Conservation (phyloP, 306 rosid species). For the Amphicarpaea edgeworthii region DNA sequence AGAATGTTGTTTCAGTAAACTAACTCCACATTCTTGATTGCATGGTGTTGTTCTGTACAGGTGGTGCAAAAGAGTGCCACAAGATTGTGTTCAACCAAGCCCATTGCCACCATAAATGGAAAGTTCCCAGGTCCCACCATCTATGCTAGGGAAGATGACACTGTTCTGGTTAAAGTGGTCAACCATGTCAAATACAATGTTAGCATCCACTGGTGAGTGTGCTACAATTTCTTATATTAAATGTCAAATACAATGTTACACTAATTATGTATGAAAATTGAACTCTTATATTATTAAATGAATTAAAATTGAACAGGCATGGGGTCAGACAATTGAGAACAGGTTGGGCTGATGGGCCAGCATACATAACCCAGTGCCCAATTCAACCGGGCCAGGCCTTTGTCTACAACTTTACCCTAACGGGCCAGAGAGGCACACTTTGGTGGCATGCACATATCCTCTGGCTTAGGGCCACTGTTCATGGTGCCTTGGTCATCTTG, state of each 20-base stretch:
- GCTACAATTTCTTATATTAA: not conserved
- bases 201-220: conserved; percentile 81
- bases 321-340: conserved; percentile 77
- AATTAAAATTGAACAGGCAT: conserved; percentile 61
- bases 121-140: conserved; percentile 62
- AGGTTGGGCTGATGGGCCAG: conserved; percentile 97
- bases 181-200: conserved; percentile 85
- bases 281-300: not conserved
- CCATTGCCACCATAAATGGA: conserved; percentile 57
- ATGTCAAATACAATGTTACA: conserved; percentile 81
- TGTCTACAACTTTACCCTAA: conserved; percentile 76
- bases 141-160: conserved; percentile 66
- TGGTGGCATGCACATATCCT: conserved; percentile 93
- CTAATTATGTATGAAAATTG: not conserved
- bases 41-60: conserved; percentile 39
- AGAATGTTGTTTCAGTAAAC: conserved; percentile 54
- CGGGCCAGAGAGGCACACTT: conserved; percentile 91
- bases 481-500: conserved; percentile 80
- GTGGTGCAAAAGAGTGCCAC: conserved; percentile 63
- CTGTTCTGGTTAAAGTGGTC: conserved; percentile 55
- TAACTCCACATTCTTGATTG: conserved; percentile 52
- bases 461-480: conserved; percentile 89
- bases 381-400: conserved; percentile 73
- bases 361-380: conserved; percentile 90
- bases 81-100: conserved; percentile 61